These are phyloP conservation scores for Umbilicaria muhlenbergii DNA, from an alignment of 495 filamentous ascomycete species.

Conservation along the genomic window DNA sequence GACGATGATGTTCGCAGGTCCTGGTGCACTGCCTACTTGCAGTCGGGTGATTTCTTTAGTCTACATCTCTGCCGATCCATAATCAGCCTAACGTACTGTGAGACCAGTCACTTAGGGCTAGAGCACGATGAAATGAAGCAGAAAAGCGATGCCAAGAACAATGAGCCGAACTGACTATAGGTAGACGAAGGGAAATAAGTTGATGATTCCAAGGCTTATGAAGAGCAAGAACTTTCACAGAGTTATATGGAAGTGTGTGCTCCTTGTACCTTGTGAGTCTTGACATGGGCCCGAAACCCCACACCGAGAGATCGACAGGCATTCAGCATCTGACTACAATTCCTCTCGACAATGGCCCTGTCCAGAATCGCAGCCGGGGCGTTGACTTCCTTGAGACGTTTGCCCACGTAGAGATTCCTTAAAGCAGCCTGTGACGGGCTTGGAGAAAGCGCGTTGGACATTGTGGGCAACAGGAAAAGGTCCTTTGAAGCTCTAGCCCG, in stretches of 20 bases:
- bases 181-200: too few relatives aligned
- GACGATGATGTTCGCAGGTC: slow-evolving; percentile 49
- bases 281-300: slow-evolving; percentile 68
- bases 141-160: not conserved
- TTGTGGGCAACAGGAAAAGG: too few relatives aligned
- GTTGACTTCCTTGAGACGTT: slow-evolving; percentile 40
- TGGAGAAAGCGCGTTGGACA: not conserved
- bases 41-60: slow-evolving; percentile 57
- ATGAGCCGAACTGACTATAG: too few relatives aligned
- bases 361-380: slow-evolving; percentile 60
- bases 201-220: too few relatives aligned
- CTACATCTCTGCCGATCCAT: slow-evolving; percentile 18
- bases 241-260: too few relatives aligned
- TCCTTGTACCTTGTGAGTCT: slow-evolving; percentile 61
- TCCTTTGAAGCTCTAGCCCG: too few relatives aligned
- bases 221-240: too few relatives aligned
- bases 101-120: not conserved
- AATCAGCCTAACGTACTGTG: not conserved
- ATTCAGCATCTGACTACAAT: slow-evolving; percentile 61
- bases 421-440: slow-evolving; percentile 17
- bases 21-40: slow-evolving; percentile 44
- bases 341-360: slow-evolving; percentile 44
- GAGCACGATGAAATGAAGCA: not conserved
- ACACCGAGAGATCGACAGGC: slow-evolving; percentile 41
- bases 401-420: slow-evolving; percentile 39